Base-by-base conservation (phyloP, 768 basidiomycete species). In the Suillus occidentalis region DNA sequence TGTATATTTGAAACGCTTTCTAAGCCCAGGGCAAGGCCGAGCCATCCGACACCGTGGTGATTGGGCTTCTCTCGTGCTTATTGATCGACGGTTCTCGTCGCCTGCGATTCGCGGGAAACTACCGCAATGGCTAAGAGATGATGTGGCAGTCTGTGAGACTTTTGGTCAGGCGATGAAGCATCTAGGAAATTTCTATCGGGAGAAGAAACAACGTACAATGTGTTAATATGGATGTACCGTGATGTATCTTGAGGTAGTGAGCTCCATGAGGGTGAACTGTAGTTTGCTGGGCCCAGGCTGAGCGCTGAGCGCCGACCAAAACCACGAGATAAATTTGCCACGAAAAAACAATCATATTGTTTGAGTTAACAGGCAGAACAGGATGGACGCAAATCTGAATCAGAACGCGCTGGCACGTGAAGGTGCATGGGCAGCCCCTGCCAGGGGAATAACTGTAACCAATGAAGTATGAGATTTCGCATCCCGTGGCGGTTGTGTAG, bases 11-110 rank as follows among this genome's bases (percentile, higher is more conserved):
- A 45, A 20, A 52, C 12, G 40, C 64, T 70, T 34, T 69, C 43
- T 14, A 14, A 34, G 28, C 53, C 1, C 63, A 39, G 14, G 13
- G 28, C 42, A 47, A 97, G 95, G 95, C 39, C 88, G 97, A 58
- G 96, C 96, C 5, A 97, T 98, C 65, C 88, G 97, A 50, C 96
- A 98, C 74, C 85, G 85, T 36, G 85, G 83, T 68, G 97, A 99
- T 73, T 99, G 96, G 90, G 94, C 96, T 3, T 87, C 91, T 0
- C 84, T 99, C 57, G 81, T 98, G 60, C 85, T 99, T 18, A 78
- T 99, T 52, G 97, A 99, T 76, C 82, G 79, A 63, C 88, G 97
- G 40, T 99, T 97, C 72, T 79, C 85, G 8, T 85, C 86, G 0
- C 70, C 83, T 4, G 79, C 87, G 1, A 92, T 97, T 62, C 84